Evolutionary conservation across 1,284 basidiomycete species (phyloP).

Genomic region (Mycosarcoma maydis): DNA sequence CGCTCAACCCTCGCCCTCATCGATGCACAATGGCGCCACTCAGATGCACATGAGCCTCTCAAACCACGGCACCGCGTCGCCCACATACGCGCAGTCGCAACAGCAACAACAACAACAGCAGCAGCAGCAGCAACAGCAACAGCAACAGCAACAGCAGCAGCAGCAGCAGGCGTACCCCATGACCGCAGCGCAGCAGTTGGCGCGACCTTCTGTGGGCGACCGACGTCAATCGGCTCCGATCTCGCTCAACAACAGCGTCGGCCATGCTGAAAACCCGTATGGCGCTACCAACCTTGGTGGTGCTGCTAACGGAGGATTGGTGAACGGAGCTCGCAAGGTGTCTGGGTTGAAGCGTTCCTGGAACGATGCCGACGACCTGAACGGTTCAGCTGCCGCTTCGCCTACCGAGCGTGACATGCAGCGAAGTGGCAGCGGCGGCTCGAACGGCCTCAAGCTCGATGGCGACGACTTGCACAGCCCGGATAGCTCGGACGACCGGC

Average conservation of each 20-base stretch:
- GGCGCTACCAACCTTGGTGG: constrained; percentile 38
- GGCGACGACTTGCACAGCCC: constrained; percentile 44
- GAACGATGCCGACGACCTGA: constrained; percentile 43
- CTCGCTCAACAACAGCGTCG: constrained; percentile 42
- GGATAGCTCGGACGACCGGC: constrained; percentile 39
- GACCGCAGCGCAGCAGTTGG: constrained; percentile 41
- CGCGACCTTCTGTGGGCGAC: constrained; percentile 34
- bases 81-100: constrained; percentile 35
- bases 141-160: constrained; percentile 24
- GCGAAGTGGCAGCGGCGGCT: constrained; percentile 42
- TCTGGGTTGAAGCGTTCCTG: constrained; percentile 50
- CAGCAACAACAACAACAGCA: no score
- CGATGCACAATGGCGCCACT: constrained; percentile 40
- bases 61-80: constrained; percentile 44
- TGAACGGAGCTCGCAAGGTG: constrained; percentile 46
- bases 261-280: constrained; percentile 40
- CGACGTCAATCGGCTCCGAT: constrained; percentile 47
- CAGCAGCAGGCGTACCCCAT: constrained; percentile 42
- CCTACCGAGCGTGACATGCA: constrained; percentile 50
- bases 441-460: constrained; percentile 47
- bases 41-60: constrained; percentile 51
- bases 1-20: constrained; percentile 44
- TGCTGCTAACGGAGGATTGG: constrained; percentile 24
- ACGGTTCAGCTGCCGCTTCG: constrained; percentile 39
- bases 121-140: constrained; percentile 38